Evolutionary conservation across 164 flowering plant genomes (phyloP).

Genomic region (Umbellularia californica): DNA sequence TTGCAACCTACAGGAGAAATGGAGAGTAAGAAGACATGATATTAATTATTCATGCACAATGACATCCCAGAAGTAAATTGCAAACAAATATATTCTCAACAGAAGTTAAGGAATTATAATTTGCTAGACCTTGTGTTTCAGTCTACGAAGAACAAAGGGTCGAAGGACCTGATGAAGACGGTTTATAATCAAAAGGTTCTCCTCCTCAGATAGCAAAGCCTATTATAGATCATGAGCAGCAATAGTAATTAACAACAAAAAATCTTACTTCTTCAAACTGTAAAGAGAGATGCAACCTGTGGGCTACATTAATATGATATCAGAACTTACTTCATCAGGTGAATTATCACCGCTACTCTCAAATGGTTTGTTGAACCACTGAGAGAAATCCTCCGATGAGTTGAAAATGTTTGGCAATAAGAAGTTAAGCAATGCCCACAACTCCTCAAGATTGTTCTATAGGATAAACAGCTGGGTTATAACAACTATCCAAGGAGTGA

Average conservation of each 20-base stretch:
- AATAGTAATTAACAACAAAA: not conserved
- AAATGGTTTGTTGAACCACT: conserved; percentile 99
- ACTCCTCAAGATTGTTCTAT: conserved; percentile 95
- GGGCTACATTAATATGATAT: not conserved
- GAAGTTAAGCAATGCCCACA: conserved; percentile 98
- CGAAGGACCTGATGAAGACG: conserved; percentile 99
- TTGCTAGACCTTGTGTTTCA: conserved; percentile 85
- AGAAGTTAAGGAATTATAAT: not conserved
- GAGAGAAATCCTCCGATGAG: conserved; percentile 97
- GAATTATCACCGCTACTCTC: conserved; percentile 85
- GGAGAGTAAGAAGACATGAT: not conserved
- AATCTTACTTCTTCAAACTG: not conserved
- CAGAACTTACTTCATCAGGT: conserved; percentile 68
- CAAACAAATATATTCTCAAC: not conserved
- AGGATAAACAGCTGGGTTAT: conserved; percentile 8
- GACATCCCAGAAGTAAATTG: not conserved
- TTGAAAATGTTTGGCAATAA: conserved; percentile 95
- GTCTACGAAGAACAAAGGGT: conserved; percentile 95
- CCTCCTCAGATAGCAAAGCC: conserved; percentile 97
- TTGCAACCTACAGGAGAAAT: conserved; percentile 66
- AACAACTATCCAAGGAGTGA: not conserved
- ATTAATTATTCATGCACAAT: not conserved
- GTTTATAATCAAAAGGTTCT: conserved; percentile 93
- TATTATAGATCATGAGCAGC: conserved; percentile 21
- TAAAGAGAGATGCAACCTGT: not conserved